Base-by-base conservation (phyloP, 73 alveolate species). In the Paramecium tetraurelia region DNA sequence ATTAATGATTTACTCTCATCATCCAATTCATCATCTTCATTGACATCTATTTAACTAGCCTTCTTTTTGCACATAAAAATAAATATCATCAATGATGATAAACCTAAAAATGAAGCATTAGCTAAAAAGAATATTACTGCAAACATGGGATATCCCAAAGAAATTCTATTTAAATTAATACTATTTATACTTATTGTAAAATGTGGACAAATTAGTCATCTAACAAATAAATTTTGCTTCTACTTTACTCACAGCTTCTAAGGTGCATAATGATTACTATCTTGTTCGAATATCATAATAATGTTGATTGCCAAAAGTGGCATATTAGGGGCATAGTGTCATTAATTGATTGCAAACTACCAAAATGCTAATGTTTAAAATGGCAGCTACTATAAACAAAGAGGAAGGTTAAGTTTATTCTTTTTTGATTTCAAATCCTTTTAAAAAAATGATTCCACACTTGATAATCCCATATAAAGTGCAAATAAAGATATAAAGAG, bases 311-410 rank as follows among this genome's bases (percentile, higher is more conserved):
- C 97, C 98, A 72, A 94, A 96, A 14, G 97, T 96, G 7, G 95
- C 86, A 86, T 96, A 96, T 86, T 93, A 75, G 10, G 98, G 98
- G 40, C 96, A 83, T 24, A 96, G 35, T 6, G 95, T 85, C 94
- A 95, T 69, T 29, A 96, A 85, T 20, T 96, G 89, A 92, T 86
- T 92, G 7, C 96, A 86, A 68, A 96, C 93, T 14, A 95, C 94
- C 70, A 94, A 93, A 68, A 96, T 95, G 75, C 92, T 80, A 9
- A 96, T 36, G 24, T 92, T 89, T 14, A 89, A 63, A 16, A 89
- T 70, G 38, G 76, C 86, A n/a, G 98, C 83, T 21, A 92, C 95
- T 33, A 96, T 59, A 53, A 84, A 59, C 27, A 96, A 87, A 9
- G 96, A 96, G 63, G 94, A 92, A 1, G 98, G 97, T 53, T 75